A percentile compares a stretch with the other conserved stretches of the same genome.
Conservation (phyloP, 108 stramenopile genomes). For the Epithemia pelagica region DNA sequence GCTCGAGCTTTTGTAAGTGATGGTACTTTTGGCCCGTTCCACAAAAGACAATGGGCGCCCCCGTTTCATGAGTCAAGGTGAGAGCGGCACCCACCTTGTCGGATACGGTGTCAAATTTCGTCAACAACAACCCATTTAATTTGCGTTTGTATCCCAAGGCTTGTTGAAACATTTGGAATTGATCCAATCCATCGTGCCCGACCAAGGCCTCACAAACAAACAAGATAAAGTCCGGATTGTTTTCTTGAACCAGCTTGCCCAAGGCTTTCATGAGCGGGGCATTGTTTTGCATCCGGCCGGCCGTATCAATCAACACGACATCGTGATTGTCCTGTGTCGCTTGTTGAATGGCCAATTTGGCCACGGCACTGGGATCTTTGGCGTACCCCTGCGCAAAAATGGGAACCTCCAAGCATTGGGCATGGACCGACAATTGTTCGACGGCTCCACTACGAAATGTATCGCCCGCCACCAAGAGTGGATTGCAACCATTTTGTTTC, state of each 20-base stretch:
- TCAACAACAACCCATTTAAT: conserved; percentile 93
- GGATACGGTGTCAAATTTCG: conserved; percentile 98
- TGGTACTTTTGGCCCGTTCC: conserved; percentile 99
- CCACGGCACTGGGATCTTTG: conserved; percentile 90
- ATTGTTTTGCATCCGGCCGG: conserved; percentile 98
- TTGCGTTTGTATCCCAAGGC: conserved; percentile 69
- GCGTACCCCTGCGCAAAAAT: conserved; percentile 91
- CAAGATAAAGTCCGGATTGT: conserved; percentile 85
- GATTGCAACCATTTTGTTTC: conserved; percentile 66
- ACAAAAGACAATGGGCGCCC: conserved; percentile 91
- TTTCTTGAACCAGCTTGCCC: conserved; percentile 85
- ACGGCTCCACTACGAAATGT: conserved; percentile 98
- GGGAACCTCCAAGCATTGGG: conserved; percentile 83
- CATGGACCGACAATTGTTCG: conserved; percentile 92
- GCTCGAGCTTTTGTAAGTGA: conserved; percentile 87
- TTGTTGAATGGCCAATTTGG: conserved; percentile 82
- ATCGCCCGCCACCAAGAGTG: conserved; percentile 91
- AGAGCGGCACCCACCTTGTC: conserved; percentile 97
- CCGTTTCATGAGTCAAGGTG: conserved; percentile 92
- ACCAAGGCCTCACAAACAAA: conserved; percentile 97
- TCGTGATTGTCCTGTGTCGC: conserved; percentile 70
- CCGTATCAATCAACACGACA: conserved; percentile 95
- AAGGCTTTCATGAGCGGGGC: conserved; percentile 92
- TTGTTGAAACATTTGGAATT: conserved; percentile 91
- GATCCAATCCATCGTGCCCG: conserved; percentile 96